A percentile compares a stretch with the other conserved stretches of the same genome.
Evolutionary conservation across 73 alveolate genomes (phyloP).

Genomic region (Uronychia setigera): DNA sequence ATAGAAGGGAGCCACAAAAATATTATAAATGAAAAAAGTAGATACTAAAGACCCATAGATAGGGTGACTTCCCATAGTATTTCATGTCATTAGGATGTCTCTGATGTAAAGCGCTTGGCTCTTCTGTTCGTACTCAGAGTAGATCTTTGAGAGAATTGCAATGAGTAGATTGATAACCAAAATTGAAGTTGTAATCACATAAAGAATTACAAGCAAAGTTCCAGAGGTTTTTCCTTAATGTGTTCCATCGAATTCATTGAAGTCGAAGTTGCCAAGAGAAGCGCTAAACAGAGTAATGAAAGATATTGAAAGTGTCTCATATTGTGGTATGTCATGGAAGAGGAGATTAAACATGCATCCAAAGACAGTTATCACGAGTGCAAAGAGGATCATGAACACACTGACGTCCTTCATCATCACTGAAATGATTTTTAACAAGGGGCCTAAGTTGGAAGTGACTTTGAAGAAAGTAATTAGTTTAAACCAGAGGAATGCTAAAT

Average conservation of each 20-base stretch:
- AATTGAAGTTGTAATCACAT: not conserved
- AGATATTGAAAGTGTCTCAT: not conserved
- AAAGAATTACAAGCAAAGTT: not conserved
- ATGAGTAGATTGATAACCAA: not conserved
- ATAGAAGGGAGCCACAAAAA: too few relatives aligned
- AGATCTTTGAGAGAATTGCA: not conserved
- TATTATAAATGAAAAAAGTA: too few relatives aligned
- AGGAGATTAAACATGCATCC: not conserved
- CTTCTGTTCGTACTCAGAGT: not conserved
- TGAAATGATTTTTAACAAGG: not conserved
- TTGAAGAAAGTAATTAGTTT: not conserved
- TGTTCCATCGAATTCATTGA: not conserved
- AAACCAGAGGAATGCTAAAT: constrained; percentile 7
- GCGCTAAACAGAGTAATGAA: constrained; percentile 5
- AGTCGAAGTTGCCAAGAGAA: not conserved
- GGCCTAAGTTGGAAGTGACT: not conserved
- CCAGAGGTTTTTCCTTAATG: not conserved
- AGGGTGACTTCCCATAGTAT: too few relatives aligned
- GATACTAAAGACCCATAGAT: too few relatives aligned
- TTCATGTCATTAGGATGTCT: too few relatives aligned
- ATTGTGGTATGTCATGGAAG: not conserved
- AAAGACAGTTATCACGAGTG: not conserved
- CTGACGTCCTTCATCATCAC: constrained; percentile 4
- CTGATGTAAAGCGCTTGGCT: too few relatives aligned
- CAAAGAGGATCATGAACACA: not conserved